These are phyloP conservation scores for Neurospora sp. DNA, from an alignment of 495 filamentous ascomycete species.

Conservation along the genomic window DNA sequence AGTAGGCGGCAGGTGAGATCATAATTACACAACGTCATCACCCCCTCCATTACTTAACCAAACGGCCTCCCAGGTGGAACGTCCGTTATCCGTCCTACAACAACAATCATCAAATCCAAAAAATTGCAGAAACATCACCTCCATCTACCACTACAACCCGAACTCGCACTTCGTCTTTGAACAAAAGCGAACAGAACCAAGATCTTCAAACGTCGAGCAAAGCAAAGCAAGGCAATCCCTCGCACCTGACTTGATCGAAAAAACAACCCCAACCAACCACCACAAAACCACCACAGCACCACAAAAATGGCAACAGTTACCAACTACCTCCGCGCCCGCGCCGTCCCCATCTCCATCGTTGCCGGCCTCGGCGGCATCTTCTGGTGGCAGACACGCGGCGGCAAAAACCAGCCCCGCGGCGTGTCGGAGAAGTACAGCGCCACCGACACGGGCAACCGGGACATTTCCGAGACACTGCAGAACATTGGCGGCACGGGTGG, in stretches of 20 bases:
- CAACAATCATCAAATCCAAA: background rate
- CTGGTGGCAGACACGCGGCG: conserved; percentile 16
- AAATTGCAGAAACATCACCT: background rate
- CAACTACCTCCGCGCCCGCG: conserved; percentile 13
- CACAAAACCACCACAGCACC: background rate
- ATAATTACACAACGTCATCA: background rate
- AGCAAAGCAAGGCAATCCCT: background rate
- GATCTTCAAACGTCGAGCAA: background rate
- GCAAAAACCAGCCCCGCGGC: conserved; percentile 13
- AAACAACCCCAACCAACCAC: background rate
- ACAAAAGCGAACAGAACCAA: background rate
- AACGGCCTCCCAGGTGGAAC: background rate
- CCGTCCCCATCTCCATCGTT: conserved; percentile 6
- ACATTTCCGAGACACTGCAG: conserved; percentile 14
- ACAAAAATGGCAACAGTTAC: background rate
- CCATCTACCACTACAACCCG: background rate
- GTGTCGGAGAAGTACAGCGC: background rate
- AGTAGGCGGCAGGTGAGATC: background rate
- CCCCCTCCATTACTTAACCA: background rate
- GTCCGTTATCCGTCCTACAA: background rate
- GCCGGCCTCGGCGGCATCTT: conserved; percentile 9
- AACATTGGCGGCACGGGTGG: conserved; percentile 10
- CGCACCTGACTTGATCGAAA: background rate
- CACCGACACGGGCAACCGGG: background rate
- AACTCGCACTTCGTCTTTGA: background rate